Evolutionary conservation across 2,329 filamentous ascomycete species (phyloP), one percentile per base, ranked within the genome.

Genomic region (Delphinella strobiligena): DNA sequence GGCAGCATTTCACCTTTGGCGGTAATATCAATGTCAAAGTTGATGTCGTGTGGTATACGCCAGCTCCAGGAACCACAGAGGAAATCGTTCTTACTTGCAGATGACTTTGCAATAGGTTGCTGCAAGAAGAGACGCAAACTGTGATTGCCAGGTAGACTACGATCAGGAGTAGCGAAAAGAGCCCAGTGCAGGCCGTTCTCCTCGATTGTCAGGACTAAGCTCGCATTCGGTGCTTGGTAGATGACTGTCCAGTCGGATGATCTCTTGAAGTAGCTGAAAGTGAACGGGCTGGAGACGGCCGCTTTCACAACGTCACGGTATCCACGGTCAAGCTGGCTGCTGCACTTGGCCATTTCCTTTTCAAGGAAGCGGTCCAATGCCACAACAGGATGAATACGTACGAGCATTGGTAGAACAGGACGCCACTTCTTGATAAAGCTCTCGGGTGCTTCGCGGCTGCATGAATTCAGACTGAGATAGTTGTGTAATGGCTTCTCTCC

Each of bases 401-500:
- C 61, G 1, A 68, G 68, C 7, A 72, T 40, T 10, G 52, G 48
- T n/a, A n/a, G n/a, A n/a, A n/a, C n/a, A 2, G 51, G 46, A 40
- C 63, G 64, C 44, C 75, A 56, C 3, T 53, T 44, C 1, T 51
- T 51, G 19, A 66, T 58, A 48, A 77, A 75, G 0, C 58, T 51
- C 16, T 55, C 48, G 0, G 71, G 69, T 5, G 52, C 38, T 12
- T 52, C 49, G 5, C 69, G 63, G 4, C 42, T 24, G 16, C 44
- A 24, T 0, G 31, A 42, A 4, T 37, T 19, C 4, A 41, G 34
- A 1, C 10, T 9, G 7, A 29, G 16, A 41, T 71, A 75, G 3
- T 52, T 46, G 46, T 75, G 72, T 5, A 48, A 46, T 0, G 76
- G 75, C 31, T 75, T 75, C 2, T 67, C 66, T 2, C 63, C 67